phyloP scores from a whole-genome alignment of 495 filamentous ascomycete genomes.

The Talaromyces proteolyticus region DNA sequence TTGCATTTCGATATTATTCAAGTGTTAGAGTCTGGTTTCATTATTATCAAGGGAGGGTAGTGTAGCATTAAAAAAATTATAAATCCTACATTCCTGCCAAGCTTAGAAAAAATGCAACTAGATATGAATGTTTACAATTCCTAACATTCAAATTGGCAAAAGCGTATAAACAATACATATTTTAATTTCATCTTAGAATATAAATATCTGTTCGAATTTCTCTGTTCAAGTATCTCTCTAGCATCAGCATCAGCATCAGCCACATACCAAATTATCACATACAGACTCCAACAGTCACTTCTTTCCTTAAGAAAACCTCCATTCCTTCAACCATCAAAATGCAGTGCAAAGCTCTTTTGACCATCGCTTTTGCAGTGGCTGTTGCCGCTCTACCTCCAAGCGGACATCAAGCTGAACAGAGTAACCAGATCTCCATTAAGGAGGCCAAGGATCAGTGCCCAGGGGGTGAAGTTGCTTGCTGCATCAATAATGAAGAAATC shows the following conservation, averaged over 20 bases:
- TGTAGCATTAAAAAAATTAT: not conserved
- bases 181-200: not conserved
- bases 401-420: not conserved
- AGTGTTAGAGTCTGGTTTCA: not conserved
- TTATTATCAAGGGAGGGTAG: not conserved
- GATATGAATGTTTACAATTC: not conserved
- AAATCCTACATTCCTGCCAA: not conserved
- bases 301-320: not conserved
- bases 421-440: not conserved
- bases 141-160: not conserved
- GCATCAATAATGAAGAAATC: not conserved
- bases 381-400: not conserved
- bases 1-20: not conserved
- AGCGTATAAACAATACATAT: not conserved
- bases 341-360: not conserved
- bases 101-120: not conserved
- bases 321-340: not conserved
- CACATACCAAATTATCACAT: not conserved
- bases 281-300: not conserved
- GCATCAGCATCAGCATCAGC: too few relatives aligned
- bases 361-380: not conserved
- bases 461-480: not conserved
- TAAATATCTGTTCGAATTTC: not conserved
- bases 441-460: not conserved
- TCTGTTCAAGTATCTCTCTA: not conserved